Conservation (phyloP, 306 rosid genomes). For the Lupinus albus region DNA sequence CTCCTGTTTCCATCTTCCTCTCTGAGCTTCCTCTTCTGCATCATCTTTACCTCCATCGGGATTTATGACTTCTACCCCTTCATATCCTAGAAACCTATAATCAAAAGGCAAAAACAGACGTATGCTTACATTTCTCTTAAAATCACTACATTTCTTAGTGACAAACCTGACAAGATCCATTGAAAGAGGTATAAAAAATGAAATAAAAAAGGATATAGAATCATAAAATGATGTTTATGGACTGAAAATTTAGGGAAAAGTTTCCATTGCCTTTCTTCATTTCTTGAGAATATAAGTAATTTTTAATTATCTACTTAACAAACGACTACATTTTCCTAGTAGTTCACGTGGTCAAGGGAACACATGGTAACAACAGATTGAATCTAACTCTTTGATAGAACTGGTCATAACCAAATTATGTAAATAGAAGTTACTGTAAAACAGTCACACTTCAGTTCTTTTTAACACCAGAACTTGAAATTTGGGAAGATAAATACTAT, state of each 20-base stretch:
- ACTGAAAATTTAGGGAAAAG: background rate
- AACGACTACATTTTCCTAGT: background rate
- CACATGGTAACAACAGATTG: background rate
- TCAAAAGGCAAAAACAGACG: slow-evolving; percentile 14
- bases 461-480: background rate
- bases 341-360: slow-evolving; percentile 2
- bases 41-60: slow-evolving; percentile 85
- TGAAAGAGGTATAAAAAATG: background rate
- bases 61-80: slow-evolving; percentile 78
- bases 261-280: slow-evolving; percentile 1
- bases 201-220: background rate
- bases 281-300: slow-evolving; percentile 3
- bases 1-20: slow-evolving; percentile 85
- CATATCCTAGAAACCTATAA: slow-evolving; percentile 52
- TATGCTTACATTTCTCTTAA: slow-evolving; percentile 1
- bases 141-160: slow-evolving; percentile 10
- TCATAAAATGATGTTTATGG: background rate
- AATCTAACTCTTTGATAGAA: background rate
- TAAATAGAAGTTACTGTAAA: background rate
- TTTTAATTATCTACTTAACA: background rate
- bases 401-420: background rate
- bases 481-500: background rate
- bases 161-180: background rate
- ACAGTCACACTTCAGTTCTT: background rate
- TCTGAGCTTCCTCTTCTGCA: slow-evolving; percentile 76